A percentile compares a stretch with the other conserved stretches of the same genome.
Conservation (phyloP, 163 green algal species). For the Volvox carteri region DNA sequence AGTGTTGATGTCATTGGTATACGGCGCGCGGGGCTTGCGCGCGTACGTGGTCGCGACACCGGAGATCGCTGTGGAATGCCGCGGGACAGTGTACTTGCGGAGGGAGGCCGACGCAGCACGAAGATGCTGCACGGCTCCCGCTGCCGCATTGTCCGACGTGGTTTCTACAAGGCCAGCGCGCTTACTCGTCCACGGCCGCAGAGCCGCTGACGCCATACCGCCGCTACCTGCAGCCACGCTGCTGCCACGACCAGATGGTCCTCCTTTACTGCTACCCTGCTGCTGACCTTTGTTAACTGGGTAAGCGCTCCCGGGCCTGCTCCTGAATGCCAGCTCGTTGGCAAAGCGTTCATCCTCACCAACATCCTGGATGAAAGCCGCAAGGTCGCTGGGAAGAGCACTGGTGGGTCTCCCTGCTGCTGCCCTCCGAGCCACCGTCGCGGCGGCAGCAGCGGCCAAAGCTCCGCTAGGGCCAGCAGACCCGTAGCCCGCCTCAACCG, state of each 20-base stretch:
- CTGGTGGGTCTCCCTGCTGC: neutral
- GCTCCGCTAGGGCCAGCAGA: neutral
- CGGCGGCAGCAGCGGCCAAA: conserved; percentile 22
- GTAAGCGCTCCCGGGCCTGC: conserved; percentile 45
- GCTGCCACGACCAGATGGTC: neutral
- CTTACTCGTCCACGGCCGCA: conserved; percentile 46
- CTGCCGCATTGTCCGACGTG: conserved; percentile 34
- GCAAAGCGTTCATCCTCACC: conserved; percentile 48
- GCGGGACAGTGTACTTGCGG: conserved; percentile 62
- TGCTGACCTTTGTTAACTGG: neutral
- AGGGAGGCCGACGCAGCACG: conserved; percentile 55
- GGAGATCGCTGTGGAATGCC: conserved; percentile 46
- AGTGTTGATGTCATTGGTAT: conserved; percentile 51
- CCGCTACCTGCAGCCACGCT: neutral
- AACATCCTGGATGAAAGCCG: conserved; percentile 54
- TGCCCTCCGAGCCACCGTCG: neutral
- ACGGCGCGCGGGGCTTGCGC: conserved; percentile 59
- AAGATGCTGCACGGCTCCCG: conserved; percentile 51
- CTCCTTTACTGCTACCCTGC: neutral
- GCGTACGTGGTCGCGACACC: conserved; percentile 61
- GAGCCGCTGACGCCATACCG: neutral
- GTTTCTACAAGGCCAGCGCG: conserved; percentile 50
- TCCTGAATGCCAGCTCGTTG: conserved; percentile 6
- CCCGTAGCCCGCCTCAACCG: neutral
- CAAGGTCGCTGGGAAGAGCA: conserved; percentile 20